Conservation (phyloP, 2,329 filamentous ascomycete species). For the Diaporthe citriasiana region DNA sequence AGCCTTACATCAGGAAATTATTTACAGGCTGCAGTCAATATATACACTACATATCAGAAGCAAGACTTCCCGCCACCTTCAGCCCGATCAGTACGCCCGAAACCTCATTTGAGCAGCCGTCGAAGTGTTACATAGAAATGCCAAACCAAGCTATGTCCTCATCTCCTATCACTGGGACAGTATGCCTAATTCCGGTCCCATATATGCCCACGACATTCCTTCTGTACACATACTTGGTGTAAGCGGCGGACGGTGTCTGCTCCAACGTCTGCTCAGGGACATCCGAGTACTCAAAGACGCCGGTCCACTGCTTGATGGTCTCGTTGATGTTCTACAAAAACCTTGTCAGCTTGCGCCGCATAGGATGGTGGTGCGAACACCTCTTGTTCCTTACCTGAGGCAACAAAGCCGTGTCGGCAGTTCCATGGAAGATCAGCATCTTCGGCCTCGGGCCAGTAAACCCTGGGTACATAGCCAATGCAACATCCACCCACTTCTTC, state of each 20-base stretch:
- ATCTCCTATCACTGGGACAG: constrained; percentile 51
- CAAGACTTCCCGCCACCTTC: neutral
- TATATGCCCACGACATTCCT: constrained; percentile 52
- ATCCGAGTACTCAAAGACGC: constrained; percentile 56
- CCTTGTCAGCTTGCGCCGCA: neutral
- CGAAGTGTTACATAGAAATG: constrained; percentile 40
- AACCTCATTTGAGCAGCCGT: constrained; percentile 5
- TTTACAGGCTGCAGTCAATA: neutral
- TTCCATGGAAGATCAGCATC: constrained; percentile 62
- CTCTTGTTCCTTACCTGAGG: constrained; percentile 46
- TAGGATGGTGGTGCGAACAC: neutral
- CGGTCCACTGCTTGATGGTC: constrained; percentile 61
- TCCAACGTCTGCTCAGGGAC: constrained; percentile 49
- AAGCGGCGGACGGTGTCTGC: constrained; percentile 52
- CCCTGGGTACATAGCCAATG: constrained; percentile 63
- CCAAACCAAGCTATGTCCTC: constrained; percentile 56
- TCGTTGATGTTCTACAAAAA: constrained; percentile 55
- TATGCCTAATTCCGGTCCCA: constrained; percentile 53
- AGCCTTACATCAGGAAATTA: neutral
- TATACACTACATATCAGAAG: constrained; percentile 3
- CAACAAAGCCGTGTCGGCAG: constrained; percentile 53
- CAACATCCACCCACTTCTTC: constrained; percentile 57
- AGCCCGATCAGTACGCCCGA: neutral
- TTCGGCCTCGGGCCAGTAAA: constrained; percentile 60
- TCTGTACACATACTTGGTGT: constrained; percentile 57